These are phyloP conservation scores for Kockiozyma suomiensis DNA, from an alignment of 805 yeast species.

Conservation along the genomic window DNA sequence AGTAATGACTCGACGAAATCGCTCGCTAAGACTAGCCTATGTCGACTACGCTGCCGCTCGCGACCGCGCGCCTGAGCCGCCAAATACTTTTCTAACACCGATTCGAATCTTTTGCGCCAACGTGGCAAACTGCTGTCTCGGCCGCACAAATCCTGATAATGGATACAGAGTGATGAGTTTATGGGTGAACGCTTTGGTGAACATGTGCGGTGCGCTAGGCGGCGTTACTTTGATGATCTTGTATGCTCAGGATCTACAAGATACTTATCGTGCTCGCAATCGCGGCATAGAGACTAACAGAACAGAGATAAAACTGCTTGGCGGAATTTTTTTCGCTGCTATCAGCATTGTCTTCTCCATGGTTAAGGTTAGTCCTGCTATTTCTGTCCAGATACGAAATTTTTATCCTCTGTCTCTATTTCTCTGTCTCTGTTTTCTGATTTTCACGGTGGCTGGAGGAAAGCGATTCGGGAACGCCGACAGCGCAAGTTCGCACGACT, in stretches of 20 bases:
- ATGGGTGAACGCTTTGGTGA: not conserved
- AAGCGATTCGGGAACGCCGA: not conserved
- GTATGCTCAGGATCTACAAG: conserved; percentile 5
- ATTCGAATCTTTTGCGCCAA: not conserved
- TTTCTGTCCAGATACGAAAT: not conserved
- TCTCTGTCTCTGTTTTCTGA: conserved; percentile 5
- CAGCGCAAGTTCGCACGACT: not conserved
- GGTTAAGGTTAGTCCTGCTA: conserved; percentile 1
- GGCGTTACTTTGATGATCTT: not conserved
- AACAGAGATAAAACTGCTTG: conserved; percentile 3
- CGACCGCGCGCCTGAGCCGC: conserved; percentile 2
- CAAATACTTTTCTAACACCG: not conserved
- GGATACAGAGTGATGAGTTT: not conserved
- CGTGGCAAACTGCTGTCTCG: conserved; percentile 1
- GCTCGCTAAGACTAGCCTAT: not conserved
- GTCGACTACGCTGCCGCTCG: not conserved
- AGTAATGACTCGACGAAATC: conserved; percentile 2
- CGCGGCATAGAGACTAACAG: not conserved
- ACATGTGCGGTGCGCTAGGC: not conserved
- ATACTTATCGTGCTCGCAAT: not conserved
- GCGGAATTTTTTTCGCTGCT: not conserved
- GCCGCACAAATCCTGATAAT: conserved; percentile 6
- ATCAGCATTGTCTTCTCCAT: conserved; percentile 3
- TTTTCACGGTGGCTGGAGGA: conserved; percentile 7
- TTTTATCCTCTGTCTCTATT: not conserved